Base-by-base conservation (phyloP, 2,329 filamentous ascomycete genomes). In the Arthroderma sp. region DNA sequence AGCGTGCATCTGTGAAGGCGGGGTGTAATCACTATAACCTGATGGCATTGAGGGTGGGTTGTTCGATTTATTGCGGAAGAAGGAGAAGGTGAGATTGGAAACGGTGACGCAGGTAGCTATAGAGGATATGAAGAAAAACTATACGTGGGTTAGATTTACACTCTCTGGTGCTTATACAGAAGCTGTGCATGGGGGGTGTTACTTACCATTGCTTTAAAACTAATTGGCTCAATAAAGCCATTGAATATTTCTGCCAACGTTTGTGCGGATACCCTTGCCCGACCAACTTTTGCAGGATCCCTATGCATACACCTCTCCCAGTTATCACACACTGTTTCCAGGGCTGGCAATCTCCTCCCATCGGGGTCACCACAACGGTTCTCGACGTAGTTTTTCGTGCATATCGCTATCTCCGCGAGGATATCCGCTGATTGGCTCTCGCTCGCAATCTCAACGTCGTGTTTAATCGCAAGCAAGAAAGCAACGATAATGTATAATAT, bases 211-310 rank as follows among this genome's bases (percentile, higher is more conserved):
- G 83, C 81, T 71, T 96, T 96, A 71, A 88, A 86, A 62, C 86
- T 89, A 71, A 97, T 91, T 4, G 88, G 84, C 65, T 95, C 89
- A 3, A 95, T 85, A 70, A 97, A 96, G 66, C 86, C 86, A 69
- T 97, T 96, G 71, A 97, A 85, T 41, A 98, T 95, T 67, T 89
- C 83, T 0, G 91, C 91, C 67, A 96, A 87, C 25, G 91, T 93
- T 66, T 88, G 86, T 4, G 89, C 91, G 17, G 86, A 88, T 39
- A 95, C 83, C 65, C 85, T 86, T 43, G 91, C 86, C 38, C 85
- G 79, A 63, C 88, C 90, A 57, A 95, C 83, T 57, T 83, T 82
- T 47, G 84, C 79, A 0, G 90, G 85, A 66, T 96, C 88, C 62
- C 85, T 82, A 62, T 85, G 83, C 88, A 95, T 95, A 72, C 93